phyloP scores from a whole-genome alignment of 768 basidiomycete genomes.

The Podaxis sp. region DNA sequence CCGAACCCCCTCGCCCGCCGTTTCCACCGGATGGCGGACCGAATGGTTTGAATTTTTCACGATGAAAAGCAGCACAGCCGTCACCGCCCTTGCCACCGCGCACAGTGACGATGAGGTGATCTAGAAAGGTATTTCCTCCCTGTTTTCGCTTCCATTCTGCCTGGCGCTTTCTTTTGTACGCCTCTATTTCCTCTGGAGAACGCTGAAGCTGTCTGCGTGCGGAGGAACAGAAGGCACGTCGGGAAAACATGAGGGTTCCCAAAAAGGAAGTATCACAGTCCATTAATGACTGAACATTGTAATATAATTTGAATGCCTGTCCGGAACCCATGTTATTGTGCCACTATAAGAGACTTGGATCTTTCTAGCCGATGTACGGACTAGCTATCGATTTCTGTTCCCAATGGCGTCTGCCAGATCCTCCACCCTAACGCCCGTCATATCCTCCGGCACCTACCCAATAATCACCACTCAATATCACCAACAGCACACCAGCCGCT shows the following conservation, averaged over 20 bases:
- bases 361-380: not conserved
- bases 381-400: too few relatives aligned
- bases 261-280: slow-evolving; percentile 2
- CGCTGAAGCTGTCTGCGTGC: not conserved
- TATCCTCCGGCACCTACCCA: slow-evolving; percentile 6
- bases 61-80: slow-evolving; percentile 90
- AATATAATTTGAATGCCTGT: not conserved
- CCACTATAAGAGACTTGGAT: not conserved
- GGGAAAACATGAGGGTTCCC: slow-evolving; percentile 7
- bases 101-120: slow-evolving; percentile 75
- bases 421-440: not conserved
- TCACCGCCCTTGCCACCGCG: slow-evolving; percentile 86
- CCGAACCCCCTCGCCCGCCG: slow-evolving; percentile 84
- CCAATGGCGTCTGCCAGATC: too few relatives aligned
- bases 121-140: slow-evolving; percentile 72
- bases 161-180: slow-evolving; percentile 43
- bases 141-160: slow-evolving; percentile 78
- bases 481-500: not conserved
- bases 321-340: not conserved
- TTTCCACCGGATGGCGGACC: slow-evolving; percentile 94
- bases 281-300: not conserved
- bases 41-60: slow-evolving; percentile 78
- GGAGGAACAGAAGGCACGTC: slow-evolving; percentile 2
- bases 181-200: slow-evolving; percentile 28
- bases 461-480: slow-evolving; percentile 11